Conservation (phyloP, 345 rosid genomes). For the Viola odorata region DNA sequence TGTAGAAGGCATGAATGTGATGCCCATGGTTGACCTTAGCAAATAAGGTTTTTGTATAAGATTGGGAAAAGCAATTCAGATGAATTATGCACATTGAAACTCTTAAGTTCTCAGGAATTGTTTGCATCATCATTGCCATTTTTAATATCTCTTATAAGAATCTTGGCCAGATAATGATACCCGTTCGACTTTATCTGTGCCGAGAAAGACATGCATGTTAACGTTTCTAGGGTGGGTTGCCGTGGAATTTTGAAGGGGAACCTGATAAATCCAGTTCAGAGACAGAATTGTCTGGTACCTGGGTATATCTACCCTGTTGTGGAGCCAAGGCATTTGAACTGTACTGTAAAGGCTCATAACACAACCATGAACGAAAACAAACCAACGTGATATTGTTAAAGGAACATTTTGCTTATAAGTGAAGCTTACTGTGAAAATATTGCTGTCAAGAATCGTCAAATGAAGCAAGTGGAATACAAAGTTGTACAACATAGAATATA, state of each 20-base stretch:
- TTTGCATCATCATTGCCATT: no score
- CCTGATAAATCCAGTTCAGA: background rate
- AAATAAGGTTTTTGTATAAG: background rate
- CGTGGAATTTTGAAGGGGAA: background rate
- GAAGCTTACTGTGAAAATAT: constrained; percentile 5
- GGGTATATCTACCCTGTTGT: no score
- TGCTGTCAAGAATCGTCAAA: background rate
- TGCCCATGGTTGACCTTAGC: background rate
- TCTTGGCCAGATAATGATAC: no score
- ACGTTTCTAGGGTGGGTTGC: background rate
- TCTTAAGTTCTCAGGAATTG: no score
- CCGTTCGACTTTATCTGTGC: background rate
- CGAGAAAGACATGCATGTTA: background rate
- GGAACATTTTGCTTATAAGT: constrained; percentile 4
- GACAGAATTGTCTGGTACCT: no score
- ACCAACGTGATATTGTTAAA: no score
- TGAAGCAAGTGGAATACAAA: constrained; percentile 9
- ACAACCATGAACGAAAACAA: no score
- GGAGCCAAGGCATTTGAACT: no score
- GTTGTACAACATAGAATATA: constrained; percentile 16
- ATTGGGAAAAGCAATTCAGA: background rate
- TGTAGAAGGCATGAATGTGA: background rate
- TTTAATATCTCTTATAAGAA: no score
- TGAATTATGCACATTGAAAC: no score
- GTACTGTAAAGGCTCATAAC: no score